phyloP scores from a whole-genome alignment of 208 protist species.

The Acanthamoeba healyi region DNA sequence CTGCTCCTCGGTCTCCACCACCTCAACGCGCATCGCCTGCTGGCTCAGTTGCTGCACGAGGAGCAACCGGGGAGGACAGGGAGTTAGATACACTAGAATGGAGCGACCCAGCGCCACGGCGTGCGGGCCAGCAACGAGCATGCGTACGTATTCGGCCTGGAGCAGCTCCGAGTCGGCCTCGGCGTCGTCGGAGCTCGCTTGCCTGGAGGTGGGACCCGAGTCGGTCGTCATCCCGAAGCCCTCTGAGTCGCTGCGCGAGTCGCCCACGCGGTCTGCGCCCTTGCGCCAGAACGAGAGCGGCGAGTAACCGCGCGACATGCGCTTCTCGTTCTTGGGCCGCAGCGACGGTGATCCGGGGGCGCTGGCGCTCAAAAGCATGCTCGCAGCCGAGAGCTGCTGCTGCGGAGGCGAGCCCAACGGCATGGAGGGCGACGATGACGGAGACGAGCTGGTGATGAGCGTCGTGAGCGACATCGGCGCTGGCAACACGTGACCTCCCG shows the following conservation, averaged over 20 bases:
- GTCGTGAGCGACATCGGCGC: background rate
- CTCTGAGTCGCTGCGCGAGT: background rate
- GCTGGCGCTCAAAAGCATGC: too few species aligned
- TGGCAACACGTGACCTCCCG: background rate
- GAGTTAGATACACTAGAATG: too few species aligned
- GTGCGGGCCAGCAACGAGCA: background rate
- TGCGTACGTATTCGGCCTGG: background rate
- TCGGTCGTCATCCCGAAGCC: background rate
- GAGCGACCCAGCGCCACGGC: too few species aligned
- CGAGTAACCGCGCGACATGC: background rate
- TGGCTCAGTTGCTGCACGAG: conserved; percentile 3
- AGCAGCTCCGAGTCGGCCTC: background rate
- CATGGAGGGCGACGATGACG: background rate
- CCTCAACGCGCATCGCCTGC: background rate
- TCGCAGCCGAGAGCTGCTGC: too few species aligned
- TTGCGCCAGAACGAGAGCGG: conserved; percentile 30
- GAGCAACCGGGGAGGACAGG: too few species aligned
- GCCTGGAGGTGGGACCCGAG: background rate
- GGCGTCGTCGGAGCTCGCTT: background rate
- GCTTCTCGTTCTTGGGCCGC: background rate
- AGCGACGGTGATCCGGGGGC: background rate
- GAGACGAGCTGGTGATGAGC: background rate
- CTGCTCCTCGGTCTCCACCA: conserved; percentile 17
- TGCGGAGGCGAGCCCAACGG: background rate
- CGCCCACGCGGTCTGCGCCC: background rate